A percentile compares a stretch with the other conserved stretches of the same genome.
Evolutionary conservation across 2,329 filamentous ascomycete species (phyloP).

Genomic region (Aureobasidium sp.): DNA sequence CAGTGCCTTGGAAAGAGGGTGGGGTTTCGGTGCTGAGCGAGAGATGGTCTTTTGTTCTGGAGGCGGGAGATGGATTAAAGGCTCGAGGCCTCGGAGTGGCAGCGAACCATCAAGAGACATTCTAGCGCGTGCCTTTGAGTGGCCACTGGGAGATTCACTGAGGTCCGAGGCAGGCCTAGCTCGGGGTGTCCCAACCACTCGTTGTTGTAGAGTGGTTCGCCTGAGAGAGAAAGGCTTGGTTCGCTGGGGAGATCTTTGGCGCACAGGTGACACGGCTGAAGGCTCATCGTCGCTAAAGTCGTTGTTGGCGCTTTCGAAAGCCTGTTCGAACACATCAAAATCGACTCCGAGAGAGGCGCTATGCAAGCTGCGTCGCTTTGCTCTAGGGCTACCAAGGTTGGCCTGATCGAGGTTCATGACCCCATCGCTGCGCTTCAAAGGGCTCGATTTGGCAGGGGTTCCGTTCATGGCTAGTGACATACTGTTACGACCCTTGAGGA

Average conservation of each 20-base stretch:
- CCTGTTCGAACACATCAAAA: constrained; percentile 71
- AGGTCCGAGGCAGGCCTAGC: constrained; percentile 34
- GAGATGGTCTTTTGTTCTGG: constrained; percentile 26
- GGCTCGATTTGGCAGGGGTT: constrained; percentile 61
- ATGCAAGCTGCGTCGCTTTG: constrained; percentile 84
- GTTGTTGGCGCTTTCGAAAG: constrained; percentile 25
- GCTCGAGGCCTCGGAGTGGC: constrained; percentile 58
- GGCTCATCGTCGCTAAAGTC: constrained; percentile 19
- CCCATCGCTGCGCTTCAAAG: constrained; percentile 84
- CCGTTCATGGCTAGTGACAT: constrained; percentile 38
- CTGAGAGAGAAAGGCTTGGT: constrained; percentile 46
- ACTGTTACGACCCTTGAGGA: constrained; percentile 34
- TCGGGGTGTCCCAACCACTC: constrained; percentile 48
- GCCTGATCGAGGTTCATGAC: constrained; percentile 80
- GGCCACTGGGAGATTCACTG: constrained; percentile 10
- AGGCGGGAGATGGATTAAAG: constrained; percentile 36
- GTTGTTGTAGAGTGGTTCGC: constrained; percentile 81
- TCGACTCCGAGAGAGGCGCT: constrained; percentile 58
- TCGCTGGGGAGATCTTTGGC: constrained; percentile 28
- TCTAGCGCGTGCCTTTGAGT: constrained; percentile 46
- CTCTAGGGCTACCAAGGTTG: constrained; percentile 74
- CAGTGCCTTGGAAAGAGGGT: constrained; percentile 79
- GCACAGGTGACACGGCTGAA: constrained; percentile 9
- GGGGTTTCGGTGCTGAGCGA: constrained; percentile 46
- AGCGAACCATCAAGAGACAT: constrained; percentile 74